Evolutionary conservation across 202 grass and related monocot genomes (phyloP).

Genomic region (Bolboschoenoplectus hybrid): DNA sequence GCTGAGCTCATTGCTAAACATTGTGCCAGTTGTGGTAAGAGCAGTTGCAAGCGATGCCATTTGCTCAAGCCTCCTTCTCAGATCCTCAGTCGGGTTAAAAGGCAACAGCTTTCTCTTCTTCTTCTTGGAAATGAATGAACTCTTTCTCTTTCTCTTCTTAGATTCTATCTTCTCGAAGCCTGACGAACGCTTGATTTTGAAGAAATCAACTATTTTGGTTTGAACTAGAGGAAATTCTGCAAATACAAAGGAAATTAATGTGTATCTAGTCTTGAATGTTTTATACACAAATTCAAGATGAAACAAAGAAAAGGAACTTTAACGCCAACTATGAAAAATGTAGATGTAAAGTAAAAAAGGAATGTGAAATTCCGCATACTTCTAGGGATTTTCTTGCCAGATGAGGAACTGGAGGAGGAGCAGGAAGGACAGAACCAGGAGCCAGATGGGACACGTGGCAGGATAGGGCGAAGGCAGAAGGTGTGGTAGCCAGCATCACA

Average conservation of each 20-base stretch:
- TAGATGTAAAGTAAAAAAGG: neutral
- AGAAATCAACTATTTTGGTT: slow-evolving; percentile 97
- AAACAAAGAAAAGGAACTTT: neutral
- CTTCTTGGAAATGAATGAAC: slow-evolving; percentile 56
- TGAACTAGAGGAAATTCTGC: slow-evolving; percentile 84
- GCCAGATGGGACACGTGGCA: slow-evolving; percentile 70
- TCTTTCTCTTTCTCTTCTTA: slow-evolving; percentile 70
- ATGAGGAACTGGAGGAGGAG: slow-evolving; percentile 31
- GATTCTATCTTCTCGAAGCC: slow-evolving; percentile 24
- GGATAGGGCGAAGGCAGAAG: slow-evolving; percentile 94
- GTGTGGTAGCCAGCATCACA: slow-evolving; percentile 82
- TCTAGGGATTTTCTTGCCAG: slow-evolving; percentile 34
- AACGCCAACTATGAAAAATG: neutral
- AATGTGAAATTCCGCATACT: neutral
- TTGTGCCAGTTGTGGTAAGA: slow-evolving; percentile 75
- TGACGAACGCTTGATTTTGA: slow-evolving; percentile 68
- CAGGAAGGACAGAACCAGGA: slow-evolving; percentile 85
- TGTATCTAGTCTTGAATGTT: neutral
- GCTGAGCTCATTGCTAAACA: slow-evolving; percentile 84
- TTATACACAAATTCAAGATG: neutral
- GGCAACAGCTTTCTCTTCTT: slow-evolving; percentile 68
- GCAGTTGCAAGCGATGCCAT: slow-evolving; percentile 94
- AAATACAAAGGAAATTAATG: neutral
- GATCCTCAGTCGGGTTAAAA: slow-evolving; percentile 66
- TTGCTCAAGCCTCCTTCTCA: slow-evolving; percentile 59